Evolutionary conservation across 2,329 filamentous ascomycete species (phyloP).

Genomic region (Colletotrichum sp.): DNA sequence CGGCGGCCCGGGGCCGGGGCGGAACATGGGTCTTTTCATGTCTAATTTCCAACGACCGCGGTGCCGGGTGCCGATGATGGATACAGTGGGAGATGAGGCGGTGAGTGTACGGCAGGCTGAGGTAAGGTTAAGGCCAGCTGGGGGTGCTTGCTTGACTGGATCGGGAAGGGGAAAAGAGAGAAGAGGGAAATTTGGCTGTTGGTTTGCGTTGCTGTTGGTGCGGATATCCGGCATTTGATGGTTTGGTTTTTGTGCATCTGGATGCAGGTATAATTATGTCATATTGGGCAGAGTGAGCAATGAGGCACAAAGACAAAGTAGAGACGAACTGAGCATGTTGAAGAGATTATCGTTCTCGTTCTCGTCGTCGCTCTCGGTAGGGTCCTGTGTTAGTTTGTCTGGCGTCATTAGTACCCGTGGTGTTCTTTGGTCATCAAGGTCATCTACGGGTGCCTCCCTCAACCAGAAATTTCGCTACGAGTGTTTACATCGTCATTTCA

Average conservation of each 20-base stretch:
- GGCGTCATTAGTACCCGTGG: not conserved
- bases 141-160: not conserved
- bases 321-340: not conserved
- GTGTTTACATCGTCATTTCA: no score
- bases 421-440: not conserved
- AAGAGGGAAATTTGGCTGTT: not conserved
- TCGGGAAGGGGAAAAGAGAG: not conserved
- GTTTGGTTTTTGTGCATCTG: not conserved
- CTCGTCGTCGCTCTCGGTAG: not conserved
- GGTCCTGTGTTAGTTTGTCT: not conserved
- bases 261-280: not conserved
- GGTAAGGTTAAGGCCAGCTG: not conserved
- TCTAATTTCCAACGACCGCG: not conserved
- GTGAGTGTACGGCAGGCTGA: not conserved
- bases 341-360: not conserved
- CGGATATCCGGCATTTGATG: not conserved
- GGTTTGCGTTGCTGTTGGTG: not conserved
- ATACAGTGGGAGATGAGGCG: not conserved
- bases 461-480: no score
- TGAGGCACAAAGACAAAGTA: not conserved
- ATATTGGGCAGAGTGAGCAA: not conserved
- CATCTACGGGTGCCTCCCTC: no score
- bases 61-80: not conserved
- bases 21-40: not conserved
- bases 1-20: not conserved